Conservation (phyloP, 768 basidiomycete species). For the Lentinula guzmanii region DNA sequence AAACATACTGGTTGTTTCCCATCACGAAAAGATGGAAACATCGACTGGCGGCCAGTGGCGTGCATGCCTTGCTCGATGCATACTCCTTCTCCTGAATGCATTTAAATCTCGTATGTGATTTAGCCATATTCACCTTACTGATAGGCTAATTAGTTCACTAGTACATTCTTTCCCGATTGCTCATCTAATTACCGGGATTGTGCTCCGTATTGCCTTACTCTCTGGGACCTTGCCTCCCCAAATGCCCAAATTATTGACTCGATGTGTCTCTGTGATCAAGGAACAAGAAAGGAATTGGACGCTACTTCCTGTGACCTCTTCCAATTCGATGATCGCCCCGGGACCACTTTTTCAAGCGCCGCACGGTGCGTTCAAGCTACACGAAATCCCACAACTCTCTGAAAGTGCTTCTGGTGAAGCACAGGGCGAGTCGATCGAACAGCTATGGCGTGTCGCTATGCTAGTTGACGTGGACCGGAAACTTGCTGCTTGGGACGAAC, state of each 20-base stretch:
- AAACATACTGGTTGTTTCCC: conserved; percentile 49
- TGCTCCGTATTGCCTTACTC: conserved; percentile 31
- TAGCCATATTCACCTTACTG: background rate
- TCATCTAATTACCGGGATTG: conserved; percentile 21
- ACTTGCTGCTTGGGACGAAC: conserved; percentile 36
- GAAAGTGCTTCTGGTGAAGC: conserved; percentile 20
- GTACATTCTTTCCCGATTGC: conserved; percentile 12
- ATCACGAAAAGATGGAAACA: conserved; percentile 44
- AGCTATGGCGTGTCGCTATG: conserved; percentile 54
- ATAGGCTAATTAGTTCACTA: background rate
- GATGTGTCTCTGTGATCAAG: conserved; percentile 20
- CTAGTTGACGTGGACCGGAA: conserved; percentile 15
- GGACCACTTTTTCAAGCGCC: conserved; percentile 19
- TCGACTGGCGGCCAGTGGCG: conserved; percentile 60
- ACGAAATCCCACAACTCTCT: conserved; percentile 21
- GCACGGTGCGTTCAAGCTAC: conserved; percentile 28
- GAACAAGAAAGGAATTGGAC: conserved; percentile 17
- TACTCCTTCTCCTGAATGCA: conserved; percentile 33
- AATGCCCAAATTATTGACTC: conserved; percentile 25
- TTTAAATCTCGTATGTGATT: conserved; percentile 20
- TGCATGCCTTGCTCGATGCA: conserved; percentile 44
- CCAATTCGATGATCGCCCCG: background rate
- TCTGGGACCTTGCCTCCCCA: conserved; percentile 17
- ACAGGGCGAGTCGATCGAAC: conserved; percentile 51
- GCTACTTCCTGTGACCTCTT: background rate